These are phyloP conservation scores for Colletotrichum simmondsii DNA, from an alignment of 2,329 filamentous ascomycete genomes.

Conservation along the genomic window DNA sequence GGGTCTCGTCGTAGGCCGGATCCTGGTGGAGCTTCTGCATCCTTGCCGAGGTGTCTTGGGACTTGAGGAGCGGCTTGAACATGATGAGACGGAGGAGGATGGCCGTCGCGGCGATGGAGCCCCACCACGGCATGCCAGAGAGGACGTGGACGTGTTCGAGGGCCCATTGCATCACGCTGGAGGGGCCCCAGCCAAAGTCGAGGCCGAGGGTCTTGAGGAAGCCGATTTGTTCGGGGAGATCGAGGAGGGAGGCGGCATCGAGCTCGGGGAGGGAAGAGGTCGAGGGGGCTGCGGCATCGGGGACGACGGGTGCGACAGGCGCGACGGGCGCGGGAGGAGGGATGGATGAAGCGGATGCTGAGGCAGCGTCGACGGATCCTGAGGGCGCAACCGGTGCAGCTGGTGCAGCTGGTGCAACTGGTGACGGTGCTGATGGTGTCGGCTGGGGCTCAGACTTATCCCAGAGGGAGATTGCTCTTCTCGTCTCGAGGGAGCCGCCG, in stretches of 20 bases:
- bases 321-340: slow-evolving; percentile 38
- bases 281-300: slow-evolving; percentile 26
- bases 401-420: neutral
- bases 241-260: slow-evolving; percentile 57
- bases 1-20: slow-evolving; percentile 60
- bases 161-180: slow-evolving; percentile 76
- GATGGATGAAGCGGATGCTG: slow-evolving; percentile 42
- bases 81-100: slow-evolving; percentile 72
- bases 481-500: slow-evolving; percentile 39
- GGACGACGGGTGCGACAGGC: slow-evolving; percentile 25
- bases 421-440: slow-evolving; percentile 27
- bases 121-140: slow-evolving; percentile 84
- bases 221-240: slow-evolving; percentile 80
- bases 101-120: slow-evolving; percentile 74
- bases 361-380: slow-evolving; percentile 25
- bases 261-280: slow-evolving; percentile 43
- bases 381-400: slow-evolving; percentile 35
- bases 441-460: slow-evolving; percentile 33
- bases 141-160: slow-evolving; percentile 88
- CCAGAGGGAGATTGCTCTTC: slow-evolving; percentile 33
- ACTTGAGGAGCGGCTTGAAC: slow-evolving; percentile 72
- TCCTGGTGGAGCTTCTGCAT: slow-evolving; percentile 67
- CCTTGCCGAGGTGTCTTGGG: slow-evolving; percentile 71
- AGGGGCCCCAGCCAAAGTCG: slow-evolving; percentile 87
- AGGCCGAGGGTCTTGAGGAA: slow-evolving; percentile 86